Percentiles rank a stretch among this genome's conserved stretches.
Evolutionary conservation across 495 filamentous ascomycete species (phyloP).

Genomic region (Aspergillus sclerotiicarbonarius): DNA sequence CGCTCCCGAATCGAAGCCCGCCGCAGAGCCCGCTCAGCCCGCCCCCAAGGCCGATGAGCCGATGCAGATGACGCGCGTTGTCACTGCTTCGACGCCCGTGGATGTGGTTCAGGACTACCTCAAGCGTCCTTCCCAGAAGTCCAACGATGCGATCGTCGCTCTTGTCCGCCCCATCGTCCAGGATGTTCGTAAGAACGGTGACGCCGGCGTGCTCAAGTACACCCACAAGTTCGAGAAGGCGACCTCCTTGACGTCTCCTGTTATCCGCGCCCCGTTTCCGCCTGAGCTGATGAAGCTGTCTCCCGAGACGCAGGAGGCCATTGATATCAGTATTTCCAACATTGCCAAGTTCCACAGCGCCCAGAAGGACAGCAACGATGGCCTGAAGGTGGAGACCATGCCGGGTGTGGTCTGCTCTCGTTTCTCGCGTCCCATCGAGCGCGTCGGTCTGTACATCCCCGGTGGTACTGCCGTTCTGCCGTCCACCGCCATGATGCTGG

Average conservation of each 20-base stretch:
- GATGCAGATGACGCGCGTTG: conserved; percentile 80
- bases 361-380: conserved; percentile 71
- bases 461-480: conserved; percentile 95
- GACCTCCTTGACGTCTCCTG: conserved; percentile 80
- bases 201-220: conserved; percentile 83
- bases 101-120: conserved; percentile 67
- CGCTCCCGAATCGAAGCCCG: conserved; percentile 42
- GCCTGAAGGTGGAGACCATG: conserved; percentile 90
- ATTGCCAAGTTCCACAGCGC: conserved; percentile 91
- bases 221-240: conserved; percentile 98
- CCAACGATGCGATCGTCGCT: conserved; percentile 81
- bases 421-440: conserved; percentile 88
- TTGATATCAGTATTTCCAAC: conserved; percentile 90
- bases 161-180: conserved; percentile 90
- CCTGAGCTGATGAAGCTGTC: conserved; percentile 78
- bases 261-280: conserved; percentile 84
- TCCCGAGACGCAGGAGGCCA: conserved; percentile 80
- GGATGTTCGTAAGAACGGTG: conserved; percentile 75
- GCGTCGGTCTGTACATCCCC: conserved; percentile 91
- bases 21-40: conserved; percentile 26
- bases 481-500: conserved; percentile 95
- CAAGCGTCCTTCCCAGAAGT: conserved; percentile 87
- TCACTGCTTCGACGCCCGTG: conserved; percentile 58
- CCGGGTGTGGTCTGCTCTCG: conserved; percentile 92
- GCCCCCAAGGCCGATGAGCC: conserved; percentile 53